Percentiles rank a stretch among this genome's conserved stretches.
Conservation (phyloP, 192 early-diverging fungal genomes). For the Coemansia sp. region DNA sequence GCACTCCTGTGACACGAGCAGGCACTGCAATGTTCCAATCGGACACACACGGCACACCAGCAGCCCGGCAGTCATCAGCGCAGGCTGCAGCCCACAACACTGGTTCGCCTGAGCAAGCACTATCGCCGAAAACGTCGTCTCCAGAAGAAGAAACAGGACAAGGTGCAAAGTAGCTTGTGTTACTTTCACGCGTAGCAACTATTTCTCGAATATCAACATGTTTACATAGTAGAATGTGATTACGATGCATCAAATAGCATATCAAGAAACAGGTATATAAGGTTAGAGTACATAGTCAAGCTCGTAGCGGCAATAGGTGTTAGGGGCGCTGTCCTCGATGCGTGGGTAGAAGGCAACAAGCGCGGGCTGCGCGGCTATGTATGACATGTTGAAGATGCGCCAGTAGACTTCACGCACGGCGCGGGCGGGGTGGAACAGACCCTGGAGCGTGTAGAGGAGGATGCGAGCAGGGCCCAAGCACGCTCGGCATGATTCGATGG, state of each 20-base stretch:
- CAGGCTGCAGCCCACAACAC: not conserved
- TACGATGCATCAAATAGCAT: no score
- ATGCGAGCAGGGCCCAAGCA: slow-evolving; percentile 84
- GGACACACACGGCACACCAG: not conserved
- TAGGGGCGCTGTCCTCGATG: slow-evolving; percentile 77
- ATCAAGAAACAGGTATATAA: not conserved
- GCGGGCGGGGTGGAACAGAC: slow-evolving; percentile 95
- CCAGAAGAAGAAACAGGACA: not conserved
- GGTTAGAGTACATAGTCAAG: slow-evolving; percentile 68
- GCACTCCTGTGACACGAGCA: slow-evolving; percentile 5
- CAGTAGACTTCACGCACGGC: slow-evolving; percentile 97
- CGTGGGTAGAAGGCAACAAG: slow-evolving; percentile 90
- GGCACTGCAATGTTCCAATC: not conserved
- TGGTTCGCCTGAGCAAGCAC: not conserved
- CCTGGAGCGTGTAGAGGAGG: slow-evolving; percentile 87
- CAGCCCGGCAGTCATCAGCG: not conserved
- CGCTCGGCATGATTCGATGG: slow-evolving; percentile 90
- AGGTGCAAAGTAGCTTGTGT: not conserved
- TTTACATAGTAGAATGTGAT: no score
- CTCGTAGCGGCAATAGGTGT: slow-evolving; percentile 80
- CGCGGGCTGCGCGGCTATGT: slow-evolving; percentile 86
- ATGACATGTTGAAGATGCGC: slow-evolving; percentile 97
- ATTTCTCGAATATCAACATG: no score
- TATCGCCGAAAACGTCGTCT: not conserved
- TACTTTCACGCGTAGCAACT: not conserved